These are phyloP conservation scores for Citrus hindsii DNA, from an alignment of 345 rosid genomes.

Conservation along the genomic window DNA sequence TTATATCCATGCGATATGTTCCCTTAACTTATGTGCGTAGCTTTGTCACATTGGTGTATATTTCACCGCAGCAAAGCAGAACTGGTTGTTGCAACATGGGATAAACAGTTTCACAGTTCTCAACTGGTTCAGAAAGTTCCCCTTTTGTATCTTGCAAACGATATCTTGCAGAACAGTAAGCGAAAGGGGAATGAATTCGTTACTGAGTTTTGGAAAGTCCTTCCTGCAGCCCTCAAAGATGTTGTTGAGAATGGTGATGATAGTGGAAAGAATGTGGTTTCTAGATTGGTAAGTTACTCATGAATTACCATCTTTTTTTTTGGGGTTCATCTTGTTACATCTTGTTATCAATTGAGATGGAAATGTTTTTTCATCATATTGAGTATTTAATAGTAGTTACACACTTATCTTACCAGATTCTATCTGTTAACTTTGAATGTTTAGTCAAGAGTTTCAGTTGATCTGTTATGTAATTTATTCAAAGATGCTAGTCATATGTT, in stretches of 20 bases:
- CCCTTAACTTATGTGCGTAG: constrained; percentile 45
- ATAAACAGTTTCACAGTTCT: constrained; percentile 79
- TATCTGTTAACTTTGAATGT: background rate
- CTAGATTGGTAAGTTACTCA: constrained; percentile 57
- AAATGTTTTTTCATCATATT: background rate
- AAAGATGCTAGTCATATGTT: background rate
- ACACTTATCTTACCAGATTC: background rate
- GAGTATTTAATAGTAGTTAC: background rate
- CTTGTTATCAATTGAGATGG: background rate
- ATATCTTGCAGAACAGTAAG: constrained; percentile 93
- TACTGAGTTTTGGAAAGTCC: constrained; percentile 89
- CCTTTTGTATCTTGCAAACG: constrained; percentile 87
- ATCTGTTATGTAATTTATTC: background rate
- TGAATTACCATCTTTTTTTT: background rate
- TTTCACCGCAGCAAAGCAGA: constrained; percentile 87
- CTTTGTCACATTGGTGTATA: constrained; percentile 96
- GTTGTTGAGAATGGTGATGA: constrained; percentile 72
- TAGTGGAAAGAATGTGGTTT: constrained; percentile 66
- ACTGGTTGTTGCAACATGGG: constrained; percentile 86
- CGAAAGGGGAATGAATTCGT: constrained; percentile 93
- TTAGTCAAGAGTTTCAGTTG: background rate
- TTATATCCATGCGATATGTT: background rate
- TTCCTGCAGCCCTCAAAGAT: constrained; percentile 81
- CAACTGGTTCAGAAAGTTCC: constrained; percentile 81
- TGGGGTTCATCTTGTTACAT: background rate